Conservation (phyloP, 2,329 filamentous ascomycete genomes). For the Blastomyces silverae region DNA sequence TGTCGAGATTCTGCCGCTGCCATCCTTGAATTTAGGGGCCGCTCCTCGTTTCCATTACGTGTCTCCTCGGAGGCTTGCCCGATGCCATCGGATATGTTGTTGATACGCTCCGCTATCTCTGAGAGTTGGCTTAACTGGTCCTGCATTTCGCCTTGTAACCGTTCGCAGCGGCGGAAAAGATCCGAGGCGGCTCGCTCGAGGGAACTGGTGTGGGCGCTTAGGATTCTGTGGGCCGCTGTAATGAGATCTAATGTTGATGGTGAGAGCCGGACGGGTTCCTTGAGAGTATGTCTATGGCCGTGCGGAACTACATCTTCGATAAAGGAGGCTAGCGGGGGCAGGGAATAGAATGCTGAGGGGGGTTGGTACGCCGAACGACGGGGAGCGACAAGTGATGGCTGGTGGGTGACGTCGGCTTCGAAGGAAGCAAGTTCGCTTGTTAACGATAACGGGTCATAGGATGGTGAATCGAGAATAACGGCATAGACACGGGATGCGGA, state of each 20-base stretch:
- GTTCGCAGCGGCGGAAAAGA: slow-evolving; percentile 48
- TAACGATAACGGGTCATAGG: slow-evolving; percentile 27
- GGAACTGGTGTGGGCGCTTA: slow-evolving; percentile 42
- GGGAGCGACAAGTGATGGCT: slow-evolving; percentile 28
- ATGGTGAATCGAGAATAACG: slow-evolving; percentile 47
- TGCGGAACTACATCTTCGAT: slow-evolving; percentile 40
- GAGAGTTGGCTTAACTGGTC: slow-evolving; percentile 43
- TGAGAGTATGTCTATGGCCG: slow-evolving; percentile 39
- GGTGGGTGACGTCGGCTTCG: slow-evolving; percentile 25
- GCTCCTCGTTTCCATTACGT: slow-evolving; percentile 28
- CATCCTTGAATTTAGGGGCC: slow-evolving; percentile 36
- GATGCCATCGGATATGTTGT: slow-evolving; percentile 37
- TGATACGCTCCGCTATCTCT: slow-evolving; percentile 42
- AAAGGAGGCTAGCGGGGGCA: slow-evolving; percentile 36
- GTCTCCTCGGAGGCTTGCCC: slow-evolving; percentile 27
- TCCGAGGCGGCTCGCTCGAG: slow-evolving; percentile 45
- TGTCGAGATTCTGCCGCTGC: slow-evolving; percentile 38
- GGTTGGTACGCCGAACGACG: slow-evolving; percentile 40
- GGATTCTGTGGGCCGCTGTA: slow-evolving; percentile 42
- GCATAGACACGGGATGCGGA: slow-evolving; percentile 46
- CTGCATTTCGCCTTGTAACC: slow-evolving; percentile 42
- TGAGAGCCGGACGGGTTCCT: slow-evolving; percentile 44
- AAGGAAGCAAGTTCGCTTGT: slow-evolving; percentile 26
- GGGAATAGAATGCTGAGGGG: slow-evolving; percentile 36
- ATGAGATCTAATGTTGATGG: slow-evolving; percentile 45